Evolutionary conservation across 768 basidiomycete genomes (phyloP), one percentile per base, ranked within the genome.

Genomic region (Cantharellus cinnabarinus): DNA sequence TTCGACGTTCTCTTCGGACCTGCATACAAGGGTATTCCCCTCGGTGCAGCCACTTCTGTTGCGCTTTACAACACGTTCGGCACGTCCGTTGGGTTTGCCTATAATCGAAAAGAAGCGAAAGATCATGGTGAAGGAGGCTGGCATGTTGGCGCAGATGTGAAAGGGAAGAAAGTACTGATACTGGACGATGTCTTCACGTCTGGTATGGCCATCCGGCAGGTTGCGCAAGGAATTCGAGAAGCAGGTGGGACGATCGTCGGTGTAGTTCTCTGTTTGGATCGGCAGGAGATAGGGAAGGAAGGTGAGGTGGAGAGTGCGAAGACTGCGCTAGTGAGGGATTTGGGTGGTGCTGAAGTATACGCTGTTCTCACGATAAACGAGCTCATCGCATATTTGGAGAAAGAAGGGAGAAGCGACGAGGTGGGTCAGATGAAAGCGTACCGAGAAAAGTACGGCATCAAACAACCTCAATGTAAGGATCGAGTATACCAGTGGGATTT

Each of bases 151-250:
- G 82, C 84, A 2, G 72, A 84, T 2, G 76, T 95, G n/a, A 72
- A 77, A 58, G 89, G 85, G 34, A 82, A 85, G 68, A 75, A 76
- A 56, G 87, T 98, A 2, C 78, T 98, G 56, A 78, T 98, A 51
- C 75, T 98, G 41, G 94, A 99, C 74, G 94, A 99, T 64, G 95
- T 99, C 57, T 89, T 97, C 76, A 98, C 95, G 2, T 79, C 83
- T 5, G 87, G 87, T 10, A 94, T 84, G 34, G 94, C 94, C 3
- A 82, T 91, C 39, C 78, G 91, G 4, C 78, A 80, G 41, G 85
- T 91, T 2, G 83, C 94, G 56, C 79, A 81, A 52, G 79, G 81
- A 4, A 82, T 98, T 15, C 69, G 70, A 41, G 67, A 71, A 55
- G 75, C 77, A 42, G 85, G 84, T 2, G 90, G 93, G 0, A 75